Conservation (phyloP, 208 protist species). For the Spongospora subterranea region DNA sequence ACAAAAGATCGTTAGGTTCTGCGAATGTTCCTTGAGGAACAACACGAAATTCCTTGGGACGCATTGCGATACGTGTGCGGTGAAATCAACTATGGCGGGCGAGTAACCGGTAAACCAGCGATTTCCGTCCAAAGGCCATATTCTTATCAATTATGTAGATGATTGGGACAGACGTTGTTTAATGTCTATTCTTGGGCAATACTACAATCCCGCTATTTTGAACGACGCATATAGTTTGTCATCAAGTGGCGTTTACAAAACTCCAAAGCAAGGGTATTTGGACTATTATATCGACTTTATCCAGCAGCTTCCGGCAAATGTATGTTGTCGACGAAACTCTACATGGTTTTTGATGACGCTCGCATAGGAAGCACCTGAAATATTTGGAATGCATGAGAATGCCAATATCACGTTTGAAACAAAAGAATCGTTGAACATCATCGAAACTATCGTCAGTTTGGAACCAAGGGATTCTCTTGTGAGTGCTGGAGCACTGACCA, state of each 20-base stretch:
- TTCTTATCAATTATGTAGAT: slow-evolving; percentile 74
- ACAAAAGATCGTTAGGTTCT: slow-evolving; percentile 78
- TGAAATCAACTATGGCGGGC: slow-evolving; percentile 97
- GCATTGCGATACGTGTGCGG: slow-evolving; percentile 96
- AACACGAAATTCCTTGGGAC: slow-evolving; percentile 92
- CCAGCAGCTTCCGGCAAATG: not conserved
- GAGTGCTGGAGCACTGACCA: slow-evolving; percentile 69
- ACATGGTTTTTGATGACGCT: slow-evolving; percentile 85
- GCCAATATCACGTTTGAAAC: slow-evolving; percentile 93
- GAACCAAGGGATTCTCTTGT: slow-evolving; percentile 81
- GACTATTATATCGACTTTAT: slow-evolving; percentile 13
- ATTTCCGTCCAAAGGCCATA: not conserved
- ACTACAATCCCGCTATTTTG: slow-evolving; percentile 82
- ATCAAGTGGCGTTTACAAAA: slow-evolving; percentile 6
- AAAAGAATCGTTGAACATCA: slow-evolving; percentile 86
- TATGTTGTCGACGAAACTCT: not conserved
- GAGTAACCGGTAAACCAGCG: slow-evolving; percentile 83
- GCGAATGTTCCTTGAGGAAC: slow-evolving; percentile 91
- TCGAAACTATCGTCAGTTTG: slow-evolving; percentile 86
- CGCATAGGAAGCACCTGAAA: slow-evolving; percentile 85
- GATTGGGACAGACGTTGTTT: slow-evolving; percentile 90
- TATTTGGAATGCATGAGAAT: slow-evolving; percentile 96
- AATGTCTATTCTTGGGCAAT: slow-evolving; percentile 86
- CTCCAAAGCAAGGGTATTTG: slow-evolving; percentile 41
- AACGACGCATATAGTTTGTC: slow-evolving; percentile 84